A percentile compares a stretch with the other conserved stretches of the same genome.
phyloP scores from a whole-genome alignment of 345 rosid species.

The Populus ilicifolia region DNA sequence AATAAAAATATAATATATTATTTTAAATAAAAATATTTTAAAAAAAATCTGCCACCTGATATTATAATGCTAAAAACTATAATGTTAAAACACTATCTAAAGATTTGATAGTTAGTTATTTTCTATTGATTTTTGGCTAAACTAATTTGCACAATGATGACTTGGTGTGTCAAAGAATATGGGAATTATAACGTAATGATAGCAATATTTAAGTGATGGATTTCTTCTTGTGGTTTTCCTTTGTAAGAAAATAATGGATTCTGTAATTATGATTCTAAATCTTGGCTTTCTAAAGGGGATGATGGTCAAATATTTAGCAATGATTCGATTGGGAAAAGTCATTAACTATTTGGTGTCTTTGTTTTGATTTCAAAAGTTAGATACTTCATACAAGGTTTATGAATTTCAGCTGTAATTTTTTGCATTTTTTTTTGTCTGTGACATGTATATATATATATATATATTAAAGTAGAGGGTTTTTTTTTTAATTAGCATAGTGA shows the following conservation, averaged over 20 bases:
- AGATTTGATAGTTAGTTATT: no score
- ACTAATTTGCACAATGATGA: not conserved
- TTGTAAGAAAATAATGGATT: not conserved
- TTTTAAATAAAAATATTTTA: no score
- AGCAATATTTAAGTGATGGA: not conserved
- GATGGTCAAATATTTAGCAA: not conserved
- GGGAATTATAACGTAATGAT: not conserved
- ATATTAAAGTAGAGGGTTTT: no score
- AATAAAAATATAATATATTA: no score
- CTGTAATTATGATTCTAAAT: conserved; percentile 6
- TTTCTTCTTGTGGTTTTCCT: not conserved
- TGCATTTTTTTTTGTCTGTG: no score
- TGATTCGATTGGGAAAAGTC: conserved; percentile 5
- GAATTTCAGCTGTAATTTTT: not conserved
- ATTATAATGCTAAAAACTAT: no score
- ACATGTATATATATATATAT: no score
- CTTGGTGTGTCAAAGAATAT: no score
- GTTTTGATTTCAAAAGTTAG: not conserved
- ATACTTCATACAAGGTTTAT: no score
- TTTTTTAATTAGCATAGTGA: not conserved
- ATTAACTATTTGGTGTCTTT: not conserved
- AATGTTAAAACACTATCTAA: no score
- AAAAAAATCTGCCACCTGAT: no score
- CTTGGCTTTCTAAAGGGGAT: not conserved
- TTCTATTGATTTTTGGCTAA: no score